Conservation (phyloP, 441 rosid species). For the Adansonia grandidieri region DNA sequence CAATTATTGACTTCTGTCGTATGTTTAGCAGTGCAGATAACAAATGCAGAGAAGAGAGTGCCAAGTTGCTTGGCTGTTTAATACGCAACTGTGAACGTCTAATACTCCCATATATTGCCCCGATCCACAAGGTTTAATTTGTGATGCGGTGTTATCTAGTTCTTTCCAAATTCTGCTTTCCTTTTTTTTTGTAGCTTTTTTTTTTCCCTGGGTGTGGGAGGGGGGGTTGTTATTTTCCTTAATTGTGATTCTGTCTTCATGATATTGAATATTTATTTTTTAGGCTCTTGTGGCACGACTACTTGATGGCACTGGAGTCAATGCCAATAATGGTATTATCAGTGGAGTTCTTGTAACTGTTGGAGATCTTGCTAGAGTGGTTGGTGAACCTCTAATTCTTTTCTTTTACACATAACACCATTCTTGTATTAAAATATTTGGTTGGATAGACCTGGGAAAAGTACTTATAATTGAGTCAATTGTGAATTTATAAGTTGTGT, state of each 20-base stretch:
- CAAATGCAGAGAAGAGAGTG: slow-evolving; percentile 99
- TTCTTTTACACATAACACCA: slow-evolving; percentile 13
- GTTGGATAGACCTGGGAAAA: slow-evolving; percentile 13
- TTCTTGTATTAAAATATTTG: slow-evolving; percentile 12
- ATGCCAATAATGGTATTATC: slow-evolving; percentile 87
- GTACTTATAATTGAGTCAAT: not conserved
- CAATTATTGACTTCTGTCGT: slow-evolving; percentile 44
- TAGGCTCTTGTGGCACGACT: slow-evolving; percentile 99
- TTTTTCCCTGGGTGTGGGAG: not conserved
- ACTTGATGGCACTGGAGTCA: slow-evolving; percentile 82
- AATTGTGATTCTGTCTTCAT: not conserved
- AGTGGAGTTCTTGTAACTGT: slow-evolving; percentile 99
- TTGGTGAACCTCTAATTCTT: slow-evolving; percentile 46
- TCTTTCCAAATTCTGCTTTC: slow-evolving; percentile 30
- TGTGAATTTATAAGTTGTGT: slow-evolving; percentile 14
- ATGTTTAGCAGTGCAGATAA: slow-evolving; percentile 96
- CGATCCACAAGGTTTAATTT: slow-evolving; percentile 87
- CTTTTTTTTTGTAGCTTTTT: slow-evolving; percentile 18
- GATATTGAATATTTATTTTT: slow-evolving; percentile 34
- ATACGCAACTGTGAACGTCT: slow-evolving; percentile 98
- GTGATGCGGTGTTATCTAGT: slow-evolving; percentile 32
- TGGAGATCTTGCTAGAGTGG: slow-evolving; percentile 99
- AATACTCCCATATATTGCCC: slow-evolving; percentile 92
- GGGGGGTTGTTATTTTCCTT: not conserved
- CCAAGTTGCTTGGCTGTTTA: slow-evolving; percentile 95